Conservation (phyloP, 2,329 filamentous ascomycete genomes). For the Fusarium stilboides region DNA sequence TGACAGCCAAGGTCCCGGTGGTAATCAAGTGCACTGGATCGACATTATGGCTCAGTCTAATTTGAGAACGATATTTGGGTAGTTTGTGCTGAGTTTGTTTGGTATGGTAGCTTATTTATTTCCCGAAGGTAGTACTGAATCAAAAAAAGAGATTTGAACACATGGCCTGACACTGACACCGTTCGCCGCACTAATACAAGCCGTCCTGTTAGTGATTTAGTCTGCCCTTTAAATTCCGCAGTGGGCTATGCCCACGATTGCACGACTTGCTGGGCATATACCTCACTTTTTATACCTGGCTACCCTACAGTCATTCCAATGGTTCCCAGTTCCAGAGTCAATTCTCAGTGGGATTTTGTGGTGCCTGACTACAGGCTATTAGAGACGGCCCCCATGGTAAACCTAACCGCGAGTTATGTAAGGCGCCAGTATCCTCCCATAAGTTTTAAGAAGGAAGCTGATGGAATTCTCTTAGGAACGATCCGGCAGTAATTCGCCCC, state of each 20-base stretch:
- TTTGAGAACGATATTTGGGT: no score
- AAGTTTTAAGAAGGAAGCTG: neutral
- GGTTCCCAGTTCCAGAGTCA: neutral
- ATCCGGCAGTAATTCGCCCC: slow-evolving; percentile 1
- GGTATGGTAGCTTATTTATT: no score
- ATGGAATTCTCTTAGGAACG: neutral
- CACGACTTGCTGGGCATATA: slow-evolving; percentile 34
- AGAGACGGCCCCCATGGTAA: slow-evolving; percentile 21
- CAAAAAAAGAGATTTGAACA: neutral
- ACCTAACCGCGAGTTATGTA: slow-evolving; percentile 24
- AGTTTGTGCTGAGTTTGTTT: no score
- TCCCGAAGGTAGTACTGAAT: no score
- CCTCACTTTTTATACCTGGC: slow-evolving; percentile 20
- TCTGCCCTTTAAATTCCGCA: slow-evolving; percentile 16
- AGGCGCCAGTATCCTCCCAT: neutral
- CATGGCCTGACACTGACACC: slow-evolving; percentile 20
- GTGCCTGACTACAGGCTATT: neutral
- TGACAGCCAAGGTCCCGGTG: no score
- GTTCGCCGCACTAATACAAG: neutral
- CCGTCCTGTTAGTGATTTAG: slow-evolving; percentile 11
- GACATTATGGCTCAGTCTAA: no score
- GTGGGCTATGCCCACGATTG: slow-evolving; percentile 23
- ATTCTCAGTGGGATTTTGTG: neutral
- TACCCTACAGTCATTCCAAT: slow-evolving; percentile 25
- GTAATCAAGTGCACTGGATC: no score